Evolutionary conservation across 2,329 filamentous ascomycete species (phyloP), one percentile per base, ranked within the genome.

Genomic region (Calonectria pseudoreteaudii): DNA sequence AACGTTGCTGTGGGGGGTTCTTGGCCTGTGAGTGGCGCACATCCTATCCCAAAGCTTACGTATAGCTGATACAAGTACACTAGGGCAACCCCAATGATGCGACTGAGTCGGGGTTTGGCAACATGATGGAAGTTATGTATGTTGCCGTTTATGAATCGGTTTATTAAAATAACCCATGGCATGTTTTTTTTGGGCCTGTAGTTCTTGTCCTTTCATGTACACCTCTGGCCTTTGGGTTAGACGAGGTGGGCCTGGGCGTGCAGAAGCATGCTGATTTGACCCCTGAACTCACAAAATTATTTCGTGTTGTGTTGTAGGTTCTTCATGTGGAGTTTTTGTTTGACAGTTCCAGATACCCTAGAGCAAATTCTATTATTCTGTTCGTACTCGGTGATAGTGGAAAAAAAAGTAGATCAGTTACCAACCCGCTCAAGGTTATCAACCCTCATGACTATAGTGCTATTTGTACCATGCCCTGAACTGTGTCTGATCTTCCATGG

Each of bases 1-100:
- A 88, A 89, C 66, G 85, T 89, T 26, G 87, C 87, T 23, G 86
- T 89, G 52, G 87, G 87, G 14, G 87, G 87, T 18, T 80, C 80
- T 75, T 87, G 85, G 85, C 82, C 82, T 49, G 85, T 84, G 78
- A 81, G 83, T 81, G 31, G 20, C 16, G 20, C 23, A 36, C 13
- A 23, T 28, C 3, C 14, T 1, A 18, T 3, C 5, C 5, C 20
- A n/a, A 10, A 14, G 38, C 4, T 7, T 13, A n/a, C 16, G 14
- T 16, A 28, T 13, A 13, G 71, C 69, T 79, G 47, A 80, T 50
- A 60, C 4, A 0, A 11, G 31, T 2, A 14, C 31, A 1, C 4
- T 16, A 85, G 84, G 84, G 84, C 5, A 30, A 80, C 56, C 85
- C 85, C 1, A 79, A 84, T 72, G 76, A 73, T 5, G 68, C 74